phyloP scores from a whole-genome alignment of 306 rosid genomes.

The Dalbergia oliveri region DNA sequence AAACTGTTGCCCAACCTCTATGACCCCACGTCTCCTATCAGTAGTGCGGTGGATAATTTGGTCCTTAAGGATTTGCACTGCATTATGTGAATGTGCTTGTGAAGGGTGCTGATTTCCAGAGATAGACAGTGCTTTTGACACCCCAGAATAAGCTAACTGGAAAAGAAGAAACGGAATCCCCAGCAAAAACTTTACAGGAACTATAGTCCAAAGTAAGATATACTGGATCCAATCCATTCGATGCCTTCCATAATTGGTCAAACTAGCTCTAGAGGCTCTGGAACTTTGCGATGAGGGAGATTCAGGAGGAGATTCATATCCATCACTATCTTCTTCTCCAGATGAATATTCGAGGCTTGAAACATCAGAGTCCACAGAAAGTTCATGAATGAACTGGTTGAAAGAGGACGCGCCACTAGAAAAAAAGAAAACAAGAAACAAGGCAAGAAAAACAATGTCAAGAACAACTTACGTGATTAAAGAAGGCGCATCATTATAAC shows the following conservation, averaged over 20 bases:
- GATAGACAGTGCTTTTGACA: slow-evolving; percentile 40
- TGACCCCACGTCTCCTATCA: slow-evolving; percentile 90
- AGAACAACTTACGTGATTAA: not conserved
- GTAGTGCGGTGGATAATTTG: slow-evolving; percentile 76
- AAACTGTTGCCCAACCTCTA: slow-evolving; percentile 67
- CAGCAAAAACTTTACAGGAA: slow-evolving; percentile 65
- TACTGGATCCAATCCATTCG: slow-evolving; percentile 60
- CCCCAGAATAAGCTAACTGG: slow-evolving; percentile 43
- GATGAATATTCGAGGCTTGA: slow-evolving; percentile 72
- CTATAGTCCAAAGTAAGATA: slow-evolving; percentile 64
- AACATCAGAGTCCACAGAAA: slow-evolving; percentile 85
- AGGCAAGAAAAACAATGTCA: slow-evolving; percentile 38
- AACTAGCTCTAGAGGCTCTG: slow-evolving; percentile 62
- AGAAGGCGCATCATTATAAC: too few species aligned
- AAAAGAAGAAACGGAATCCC: slow-evolving; percentile 61
- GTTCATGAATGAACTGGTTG: slow-evolving; percentile 84
- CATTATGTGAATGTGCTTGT: slow-evolving; percentile 53
- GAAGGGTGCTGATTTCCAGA: slow-evolving; percentile 48
- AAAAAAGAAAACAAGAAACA: slow-evolving; percentile 46
- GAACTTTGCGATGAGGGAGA: slow-evolving; percentile 79
- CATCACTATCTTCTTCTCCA: slow-evolving; percentile 72
- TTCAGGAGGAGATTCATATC: slow-evolving; percentile 51
- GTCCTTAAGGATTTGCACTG: slow-evolving; percentile 69
- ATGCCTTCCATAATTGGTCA: slow-evolving; percentile 49
- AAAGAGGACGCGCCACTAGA: slow-evolving; percentile 90